Conservation (phyloP, 2,329 filamentous ascomycete genomes). For the Cladosporium sp. region DNA sequence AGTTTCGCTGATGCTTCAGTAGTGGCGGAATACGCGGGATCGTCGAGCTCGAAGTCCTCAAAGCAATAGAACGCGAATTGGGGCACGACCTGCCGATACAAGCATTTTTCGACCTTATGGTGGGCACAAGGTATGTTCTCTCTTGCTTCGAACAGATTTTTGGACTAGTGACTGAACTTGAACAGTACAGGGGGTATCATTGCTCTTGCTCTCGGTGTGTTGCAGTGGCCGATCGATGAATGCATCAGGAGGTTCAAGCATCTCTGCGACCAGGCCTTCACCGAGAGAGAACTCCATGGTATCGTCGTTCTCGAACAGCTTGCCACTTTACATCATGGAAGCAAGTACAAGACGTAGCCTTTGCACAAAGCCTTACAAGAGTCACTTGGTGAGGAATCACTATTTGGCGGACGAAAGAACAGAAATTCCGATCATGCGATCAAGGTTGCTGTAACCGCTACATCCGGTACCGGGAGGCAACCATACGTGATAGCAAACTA, state of each 20-base stretch:
- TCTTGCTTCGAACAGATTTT: too few species aligned
- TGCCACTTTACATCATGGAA: conserved; percentile 11
- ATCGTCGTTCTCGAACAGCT: not conserved
- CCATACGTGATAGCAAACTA: not conserved
- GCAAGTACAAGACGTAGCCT: conserved; percentile 31
- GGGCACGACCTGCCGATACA: conserved; percentile 36
- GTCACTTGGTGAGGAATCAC: not conserved
- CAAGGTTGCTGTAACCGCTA: conserved; percentile 43
- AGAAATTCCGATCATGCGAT: too few species aligned
- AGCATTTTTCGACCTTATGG: conserved; percentile 47
- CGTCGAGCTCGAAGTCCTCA: conserved; percentile 42
- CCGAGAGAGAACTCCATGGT: not conserved
- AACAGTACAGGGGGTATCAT: conserved; percentile 42
- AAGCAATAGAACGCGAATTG: conserved; percentile 37
- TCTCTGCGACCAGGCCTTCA: not conserved
- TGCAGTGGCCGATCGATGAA: conserved; percentile 27
- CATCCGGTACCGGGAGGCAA: conserved; percentile 42
- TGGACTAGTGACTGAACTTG: conserved; percentile 23
- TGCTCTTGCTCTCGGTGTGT: conserved; percentile 40
- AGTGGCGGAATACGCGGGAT: conserved; percentile 44
- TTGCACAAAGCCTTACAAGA: conserved; percentile 21
- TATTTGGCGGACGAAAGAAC: conserved; percentile 12
- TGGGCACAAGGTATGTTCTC: conserved; percentile 27
- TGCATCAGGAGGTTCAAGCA: conserved; percentile 39
- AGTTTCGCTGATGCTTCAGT: conserved; percentile 22